Percentiles rank a stretch among this genome's conserved stretches.
Conservation (phyloP, 768 basidiomycete genomes). For the Mycena galopus region DNA sequence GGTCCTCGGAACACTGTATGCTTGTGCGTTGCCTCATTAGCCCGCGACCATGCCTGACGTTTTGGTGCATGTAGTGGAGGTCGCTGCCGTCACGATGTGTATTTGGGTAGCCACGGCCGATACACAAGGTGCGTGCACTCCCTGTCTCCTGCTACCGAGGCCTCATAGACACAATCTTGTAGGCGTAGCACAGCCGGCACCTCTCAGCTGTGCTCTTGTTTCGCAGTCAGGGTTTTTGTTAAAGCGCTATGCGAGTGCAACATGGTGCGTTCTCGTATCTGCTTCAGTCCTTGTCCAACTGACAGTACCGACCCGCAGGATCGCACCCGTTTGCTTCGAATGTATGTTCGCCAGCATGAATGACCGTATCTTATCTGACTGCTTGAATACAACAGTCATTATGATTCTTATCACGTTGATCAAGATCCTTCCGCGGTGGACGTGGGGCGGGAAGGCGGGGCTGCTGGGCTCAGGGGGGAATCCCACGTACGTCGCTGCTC, state of each 20-base stretch:
- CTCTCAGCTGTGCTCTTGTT: conserved; percentile 21
- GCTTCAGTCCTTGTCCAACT: neutral
- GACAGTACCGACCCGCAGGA: neutral
- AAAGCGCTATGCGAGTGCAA: conserved; percentile 13
- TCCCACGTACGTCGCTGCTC: conserved; percentile 10
- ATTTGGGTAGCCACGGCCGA: conserved; percentile 17
- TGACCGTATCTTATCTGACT: neutral
- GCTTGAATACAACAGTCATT: conserved; percentile 6
- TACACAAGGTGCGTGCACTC: conserved; percentile 16
- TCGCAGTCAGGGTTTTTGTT: conserved; percentile 15
- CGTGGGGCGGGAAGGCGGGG: neutral
- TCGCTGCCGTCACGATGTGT: conserved; percentile 1
- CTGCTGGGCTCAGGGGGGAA: conserved; percentile 23
- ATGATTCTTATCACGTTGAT: conserved; percentile 31
- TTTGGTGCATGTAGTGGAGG: neutral
- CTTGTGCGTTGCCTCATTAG: neutral
- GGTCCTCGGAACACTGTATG: conserved; percentile 18
- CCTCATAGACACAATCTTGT: neutral
- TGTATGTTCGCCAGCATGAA: conserved; percentile 11
- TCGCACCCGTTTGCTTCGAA: conserved; percentile 36
- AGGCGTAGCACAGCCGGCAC: conserved; percentile 19
- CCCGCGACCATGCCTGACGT: neutral
- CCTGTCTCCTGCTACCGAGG: neutral
- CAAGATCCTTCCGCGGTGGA: conserved; percentile 33
- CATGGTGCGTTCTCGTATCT: conserved; percentile 13